Evolutionary conservation across 2,329 filamentous ascomycete genomes (phyloP).

Genomic region (Xylaria sp.): DNA sequence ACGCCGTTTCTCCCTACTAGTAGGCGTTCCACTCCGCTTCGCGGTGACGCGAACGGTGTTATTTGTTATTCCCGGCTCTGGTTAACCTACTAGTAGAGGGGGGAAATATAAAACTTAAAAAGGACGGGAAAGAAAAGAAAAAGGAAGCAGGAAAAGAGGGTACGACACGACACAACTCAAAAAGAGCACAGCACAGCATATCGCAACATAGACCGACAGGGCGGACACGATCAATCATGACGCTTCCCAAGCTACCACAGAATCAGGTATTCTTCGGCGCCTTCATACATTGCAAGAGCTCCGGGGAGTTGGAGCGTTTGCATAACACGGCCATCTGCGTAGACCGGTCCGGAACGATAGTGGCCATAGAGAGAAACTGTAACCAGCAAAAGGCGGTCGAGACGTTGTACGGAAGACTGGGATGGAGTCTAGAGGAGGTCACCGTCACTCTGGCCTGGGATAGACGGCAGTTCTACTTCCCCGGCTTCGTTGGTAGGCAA

Average conservation of each 20-base stretch:
- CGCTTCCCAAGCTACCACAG: conserved; percentile 39
- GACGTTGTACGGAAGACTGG: conserved; percentile 55
- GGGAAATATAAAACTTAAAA: background rate
- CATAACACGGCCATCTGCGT: conserved; percentile 64
- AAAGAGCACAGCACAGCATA: background rate
- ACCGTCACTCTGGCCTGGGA: conserved; percentile 53
- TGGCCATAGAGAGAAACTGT: conserved; percentile 56
- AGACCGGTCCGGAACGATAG: conserved; percentile 61
- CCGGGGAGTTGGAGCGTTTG: conserved; percentile 62
- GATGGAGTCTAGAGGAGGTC: conserved; percentile 57
- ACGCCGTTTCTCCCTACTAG: background rate
- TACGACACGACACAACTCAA: background rate
- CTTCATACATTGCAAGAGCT: conserved; percentile 64
- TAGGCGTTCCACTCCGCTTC: background rate
- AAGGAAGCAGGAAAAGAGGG: too few species aligned
- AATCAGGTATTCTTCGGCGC: conserved; percentile 65
- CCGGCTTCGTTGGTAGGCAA: conserved; percentile 78
- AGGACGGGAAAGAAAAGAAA: background rate
- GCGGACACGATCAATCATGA: conserved; percentile 37
- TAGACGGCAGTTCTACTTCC: conserved; percentile 78
- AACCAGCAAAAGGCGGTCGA: conserved; percentile 49
- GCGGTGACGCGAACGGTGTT: background rate
- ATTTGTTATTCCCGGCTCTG: background rate
- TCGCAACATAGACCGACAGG: background rate
- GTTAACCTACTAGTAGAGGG: background rate